A percentile compares a stretch with the other conserved stretches of the same genome.
These are phyloP conservation scores for Achaetomium macrosporum DNA, from an alignment of 2,329 filamentous ascomycete species.

Conservation along the genomic window DNA sequence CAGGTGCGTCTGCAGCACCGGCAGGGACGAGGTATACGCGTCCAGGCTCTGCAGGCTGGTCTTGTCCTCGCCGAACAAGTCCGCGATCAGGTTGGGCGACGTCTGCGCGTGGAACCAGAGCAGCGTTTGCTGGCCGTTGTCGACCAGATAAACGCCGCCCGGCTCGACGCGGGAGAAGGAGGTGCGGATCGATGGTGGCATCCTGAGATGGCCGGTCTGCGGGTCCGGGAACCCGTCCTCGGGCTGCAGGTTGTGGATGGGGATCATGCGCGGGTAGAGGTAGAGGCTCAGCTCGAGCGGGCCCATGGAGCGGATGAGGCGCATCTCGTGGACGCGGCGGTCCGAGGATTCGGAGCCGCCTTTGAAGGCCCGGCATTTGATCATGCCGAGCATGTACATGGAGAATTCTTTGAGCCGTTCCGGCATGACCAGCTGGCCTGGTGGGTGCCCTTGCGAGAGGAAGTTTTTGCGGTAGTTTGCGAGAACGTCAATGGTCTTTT, in stretches of 20 bases:
- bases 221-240: conserved; percentile 87
- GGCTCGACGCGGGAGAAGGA: conserved; percentile 86
- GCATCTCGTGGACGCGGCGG: conserved; percentile 82
- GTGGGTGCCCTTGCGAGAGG: conserved; percentile 72
- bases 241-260: conserved; percentile 81
- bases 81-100: conserved; percentile 82
- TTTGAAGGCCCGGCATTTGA: conserved; percentile 92
- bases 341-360: conserved; percentile 87
- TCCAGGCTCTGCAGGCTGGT: conserved; percentile 69
- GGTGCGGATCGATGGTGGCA: conserved; percentile 74
- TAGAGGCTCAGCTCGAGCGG: conserved; percentile 81
- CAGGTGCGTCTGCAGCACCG: conserved; percentile 82
- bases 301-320: conserved; percentile 84
- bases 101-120: conserved; percentile 91
- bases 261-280: conserved; percentile 89
- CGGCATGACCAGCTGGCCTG: conserved; percentile 87
- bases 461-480: conserved; percentile 91
- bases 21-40: conserved; percentile 72
- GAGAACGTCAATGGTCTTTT: conserved; percentile 89
- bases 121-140: conserved; percentile 88
- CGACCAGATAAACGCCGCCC: conserved; percentile 88
- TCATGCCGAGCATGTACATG: conserved; percentile 87
- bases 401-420: conserved; percentile 94
- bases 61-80: conserved; percentile 79
- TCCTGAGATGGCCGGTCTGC: conserved; percentile 70